phyloP scores from a whole-genome alignment of 148 eudicot species.

The Chenopodium quinoa region DNA sequence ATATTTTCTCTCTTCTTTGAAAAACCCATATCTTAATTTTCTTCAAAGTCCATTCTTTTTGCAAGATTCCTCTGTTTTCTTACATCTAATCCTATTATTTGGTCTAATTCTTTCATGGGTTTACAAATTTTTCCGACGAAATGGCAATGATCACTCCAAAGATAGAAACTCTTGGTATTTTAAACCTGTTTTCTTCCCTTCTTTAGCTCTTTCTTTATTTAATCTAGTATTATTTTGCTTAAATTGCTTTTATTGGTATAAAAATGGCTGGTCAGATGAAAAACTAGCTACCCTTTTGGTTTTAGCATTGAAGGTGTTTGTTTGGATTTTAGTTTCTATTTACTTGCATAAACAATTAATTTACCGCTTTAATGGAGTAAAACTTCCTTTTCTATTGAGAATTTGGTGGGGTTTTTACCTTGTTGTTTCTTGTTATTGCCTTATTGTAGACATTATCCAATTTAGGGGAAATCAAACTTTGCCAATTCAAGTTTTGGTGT shows the following conservation, averaged over 20 bases:
- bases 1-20: neutral
- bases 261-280: slow-evolving; percentile 54
- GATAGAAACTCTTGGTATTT: slow-evolving; percentile 30
- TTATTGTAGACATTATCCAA: slow-evolving; percentile 43
- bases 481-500: slow-evolving; percentile 35
- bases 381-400: slow-evolving; percentile 52
- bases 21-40: slow-evolving; percentile 8
- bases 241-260: slow-evolving; percentile 53
- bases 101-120: slow-evolving; percentile 37
- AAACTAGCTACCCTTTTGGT: slow-evolving; percentile 38
- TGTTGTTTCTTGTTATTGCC: slow-evolving; percentile 47
- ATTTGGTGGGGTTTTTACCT: slow-evolving; percentile 71
- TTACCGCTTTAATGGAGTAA: slow-evolving; percentile 19
- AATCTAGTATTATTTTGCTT: slow-evolving; percentile 40
- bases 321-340: slow-evolving; percentile 42
- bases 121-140: slow-evolving; percentile 14
- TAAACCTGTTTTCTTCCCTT: slow-evolving; percentile 37
- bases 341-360: slow-evolving; percentile 33
- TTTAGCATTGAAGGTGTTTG: slow-evolving; percentile 33
- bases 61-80: slow-evolving; percentile 30
- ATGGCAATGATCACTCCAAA: slow-evolving; percentile 27
- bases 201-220: slow-evolving; percentile 33
- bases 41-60: slow-evolving; percentile 31
- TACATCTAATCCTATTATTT: slow-evolving; percentile 42
- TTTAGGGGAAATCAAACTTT: slow-evolving; percentile 20